phyloP scores from a whole-genome alignment of 176 grass and related monocot genomes.

The bread wheat (Triticum aestivum) region IWGSC_CS_RefSeq_v2.1 NC_057805.1:16951053-16951552 shows the following conservation, averaged over 20 bases:
- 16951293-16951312: background rate
- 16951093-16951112: slow-evolving; percentile 20
- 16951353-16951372: background rate
- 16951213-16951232: background rate
- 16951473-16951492: background rate
- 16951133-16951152: background rate
- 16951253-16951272: slow-evolving; percentile 7
- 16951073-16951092: slow-evolving; percentile 55
- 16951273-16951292: slow-evolving; percentile 13
- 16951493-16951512: slow-evolving; percentile 6
- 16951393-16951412: background rate
- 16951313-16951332: background rate
- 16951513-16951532: background rate
- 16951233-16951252: background rate
- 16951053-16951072: slow-evolving; percentile 99
- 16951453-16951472: background rate
- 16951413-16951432: background rate
- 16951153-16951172: background rate
- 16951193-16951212: background rate
- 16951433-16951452: background rate
- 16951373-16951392: background rate
- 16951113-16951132: slow-evolving; percentile 9
- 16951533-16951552: background rate
- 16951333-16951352: background rate
- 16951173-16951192: slow-evolving; percentile 1